Base-by-base conservation (phyloP, 805 yeast species). In the Candida boidinii region DNA sequence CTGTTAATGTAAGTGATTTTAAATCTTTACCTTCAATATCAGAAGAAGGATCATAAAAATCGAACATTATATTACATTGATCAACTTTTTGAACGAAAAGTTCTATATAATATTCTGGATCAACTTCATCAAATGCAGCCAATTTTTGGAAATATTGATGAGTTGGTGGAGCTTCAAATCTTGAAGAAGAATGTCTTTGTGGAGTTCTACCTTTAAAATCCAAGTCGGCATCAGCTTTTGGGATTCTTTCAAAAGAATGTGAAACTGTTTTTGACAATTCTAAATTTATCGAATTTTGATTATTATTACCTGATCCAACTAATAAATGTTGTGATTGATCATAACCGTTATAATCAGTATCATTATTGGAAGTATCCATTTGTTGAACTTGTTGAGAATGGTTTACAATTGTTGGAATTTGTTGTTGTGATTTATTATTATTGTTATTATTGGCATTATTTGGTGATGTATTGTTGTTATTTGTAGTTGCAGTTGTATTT, bases 21-120 rank as follows among this genome's bases (percentile, higher is more conserved):
- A 87, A 72, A 51, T 92, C 97, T 56, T 92, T 92, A 29, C 96
- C 96, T 48, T 81, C 77, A 33, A 87, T 75, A 57, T 92, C 96
- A 36, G 79, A 78, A 11, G 95, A 80, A 6, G 96, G 95, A 58
- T 92, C 97, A 48, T 75, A 74, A 53, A 92, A 92, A 62, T 92
- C 96, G 64, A 90, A 92, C 64, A 92, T 76, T 17, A 87, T 79
- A 54, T 85, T 86, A 65, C 97, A 90, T 60, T 92, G 98, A 49
- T 87, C 94, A 32, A 90, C 78, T 52, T 92, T 92, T 46, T 81
- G 81, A 34, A 87, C 62, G 49, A 92, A 92, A 39, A 92, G 68
- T 18, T 77, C 80, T 32, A 79, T 73, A 51, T 85, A 90, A 41
- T 77, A 85, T 15, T 86, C 81, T 4, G 83, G 72, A 18, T 64